phyloP scores from a whole-genome alignment of 768 basidiomycete genomes.

The Ramaria sp. region DNA sequence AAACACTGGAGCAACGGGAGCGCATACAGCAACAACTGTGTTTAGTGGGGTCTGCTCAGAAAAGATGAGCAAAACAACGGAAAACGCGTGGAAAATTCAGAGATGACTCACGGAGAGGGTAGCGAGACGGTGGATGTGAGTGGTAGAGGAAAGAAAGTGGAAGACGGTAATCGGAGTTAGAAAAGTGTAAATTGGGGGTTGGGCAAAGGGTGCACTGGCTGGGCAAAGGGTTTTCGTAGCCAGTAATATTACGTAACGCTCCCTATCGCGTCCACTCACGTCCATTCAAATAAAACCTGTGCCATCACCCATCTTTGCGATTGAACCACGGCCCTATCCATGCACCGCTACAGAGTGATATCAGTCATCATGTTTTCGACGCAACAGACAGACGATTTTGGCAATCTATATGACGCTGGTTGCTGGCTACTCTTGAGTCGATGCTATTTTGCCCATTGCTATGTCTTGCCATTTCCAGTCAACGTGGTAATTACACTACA shows the following conservation, averaged over 20 bases:
- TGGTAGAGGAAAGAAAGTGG: conserved; percentile 6
- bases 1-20: not conserved
- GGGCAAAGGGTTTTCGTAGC: conserved; percentile 9
- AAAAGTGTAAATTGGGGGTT: conserved; percentile 6
- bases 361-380: too few species aligned
- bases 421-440: too few species aligned
- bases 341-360: too few species aligned
- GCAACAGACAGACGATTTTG: too few species aligned
- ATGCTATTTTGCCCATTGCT: too few species aligned
- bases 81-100: not conserved
- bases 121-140: not conserved
- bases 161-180: conserved; percentile 2
- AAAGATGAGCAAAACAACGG: not conserved
- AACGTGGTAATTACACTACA: too few species aligned
- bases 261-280: not conserved
- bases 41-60: not conserved
- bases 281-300: not conserved
- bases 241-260: not conserved
- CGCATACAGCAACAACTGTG: not conserved
- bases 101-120: not conserved
- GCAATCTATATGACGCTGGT: too few species aligned
- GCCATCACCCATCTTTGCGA: not conserved
- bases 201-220: conserved; percentile 11
- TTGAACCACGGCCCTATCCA: not conserved
- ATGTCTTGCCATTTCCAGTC: too few species aligned